Evolutionary conservation across 2,329 filamentous ascomycete genomes (phyloP), one percentile per base, ranked within the genome.

Genomic region (Xylaria polymorpha): DNA sequence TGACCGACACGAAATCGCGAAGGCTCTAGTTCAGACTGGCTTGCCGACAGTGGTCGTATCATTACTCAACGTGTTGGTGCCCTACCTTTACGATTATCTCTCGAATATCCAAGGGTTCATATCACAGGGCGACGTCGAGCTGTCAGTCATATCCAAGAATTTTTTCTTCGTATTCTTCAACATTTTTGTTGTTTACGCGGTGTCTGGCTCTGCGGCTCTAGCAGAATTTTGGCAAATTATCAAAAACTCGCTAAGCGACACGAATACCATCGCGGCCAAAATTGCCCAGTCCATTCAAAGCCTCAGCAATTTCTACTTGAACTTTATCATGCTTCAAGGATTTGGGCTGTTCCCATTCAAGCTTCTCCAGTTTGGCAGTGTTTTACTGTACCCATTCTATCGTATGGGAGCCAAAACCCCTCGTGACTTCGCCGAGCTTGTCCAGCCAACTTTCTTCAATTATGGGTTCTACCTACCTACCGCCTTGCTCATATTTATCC

Each of bases 111-210:
- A 99, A 83, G 96, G 96, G 58, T 97, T 97, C 90, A 93, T 97
- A 61, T 98, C 96, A 0, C 93, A 94, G 74, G 94, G 94, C 53
- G 96, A 99, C 71, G 91, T 99, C 25, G 96, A 98, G 80, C 86
- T 99, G 7, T 98, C 96, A 0, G 86, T 97, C 53, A 95, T 99
- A 73, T 97, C 94, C 63, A 99, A 99, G 83, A 99, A 98, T 81
- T 99, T 98, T 83, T 97, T 98, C 85, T 99, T 99, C 79, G 94
- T 92, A 10, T 99, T 99, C 81, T 98, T 99, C 88, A 99, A 99
- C 81, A 93, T 98, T 66, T 99, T 99, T 81, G 88, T 98, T 60
- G 89, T 98, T 53, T 98, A 98, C 79, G 97, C 95, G 0, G 87
- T 96, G 32, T 92, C 97, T 55, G 92, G 92, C 63, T 94, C 94